These are phyloP conservation scores for Saussurea involucrata DNA, from an alignment of 129 eudicot genomes.

Conservation along the genomic window DNA sequence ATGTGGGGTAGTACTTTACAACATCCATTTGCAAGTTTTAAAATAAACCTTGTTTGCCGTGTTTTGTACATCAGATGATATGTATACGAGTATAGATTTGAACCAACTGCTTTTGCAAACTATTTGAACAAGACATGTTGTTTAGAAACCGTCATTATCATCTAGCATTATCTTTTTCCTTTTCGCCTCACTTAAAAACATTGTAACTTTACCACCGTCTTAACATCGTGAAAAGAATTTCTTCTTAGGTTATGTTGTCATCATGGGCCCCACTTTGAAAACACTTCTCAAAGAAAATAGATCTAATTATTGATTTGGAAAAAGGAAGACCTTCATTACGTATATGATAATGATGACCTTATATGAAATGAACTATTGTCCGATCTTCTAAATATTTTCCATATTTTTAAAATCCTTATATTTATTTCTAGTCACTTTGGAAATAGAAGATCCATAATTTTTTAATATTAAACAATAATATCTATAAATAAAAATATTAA, in stretches of 20 bases:
- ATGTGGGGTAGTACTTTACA: slow-evolving; percentile 7
- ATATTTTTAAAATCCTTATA: neutral
- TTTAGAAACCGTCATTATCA: neutral
- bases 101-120: neutral
- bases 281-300: neutral
- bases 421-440: neutral
- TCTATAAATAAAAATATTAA: neutral
- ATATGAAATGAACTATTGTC: neutral
- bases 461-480: neutral
- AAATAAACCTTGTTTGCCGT: neutral
- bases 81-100: neutral
- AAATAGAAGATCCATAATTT: neutral
- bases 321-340: neutral
- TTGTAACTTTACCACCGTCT: neutral
- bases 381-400: neutral
- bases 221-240: neutral
- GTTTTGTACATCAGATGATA: neutral
- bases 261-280: slow-evolving; percentile 16
- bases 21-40: neutral
- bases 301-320: neutral
- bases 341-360: slow-evolving; percentile 10
- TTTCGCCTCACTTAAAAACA: neutral
- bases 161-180: neutral
- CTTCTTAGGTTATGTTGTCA: neutral
- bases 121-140: neutral